Base-by-base conservation (phyloP, 345 rosid genomes). In the Pugionium dolabratum region DNA sequence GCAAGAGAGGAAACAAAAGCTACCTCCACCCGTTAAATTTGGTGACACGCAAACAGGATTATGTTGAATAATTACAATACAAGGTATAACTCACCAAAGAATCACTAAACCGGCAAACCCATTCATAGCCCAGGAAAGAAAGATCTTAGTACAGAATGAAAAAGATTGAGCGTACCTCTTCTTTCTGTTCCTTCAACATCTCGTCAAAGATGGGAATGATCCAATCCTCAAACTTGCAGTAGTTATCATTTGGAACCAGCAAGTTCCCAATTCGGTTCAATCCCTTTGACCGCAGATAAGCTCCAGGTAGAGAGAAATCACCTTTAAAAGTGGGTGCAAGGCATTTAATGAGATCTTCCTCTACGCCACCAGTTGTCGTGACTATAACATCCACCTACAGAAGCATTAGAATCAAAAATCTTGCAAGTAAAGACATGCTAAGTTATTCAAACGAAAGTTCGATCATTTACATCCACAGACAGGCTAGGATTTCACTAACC, bases 151-250 rank as follows among this genome's bases (percentile, higher is more conserved):
- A 18, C 18, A 18, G 18, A 18, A 18, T 18, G 18, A 42, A 8
- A 9, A 59, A 36, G 26, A 48, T 3, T 4, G 9, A 43, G 26
- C 50, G 26, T 4, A 0, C 99, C 92, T 90, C 84, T 85, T 90
- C 88, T 42, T 29, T 72, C 64, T 94, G 99, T 74, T 94, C 99
- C 79, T 87, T 85, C 83, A 88, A 70, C 96, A 94, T 90, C 73
- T 84, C 80, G 58, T 94, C 93, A 65, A 88, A 88, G 74, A 90
- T 83, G 1, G 97, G 99, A 69, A 88, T 78, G 51, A 94, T 83
- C 99, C 99, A 94, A 74, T 86, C 95, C 85, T 90, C 95, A 79
- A 94, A 88, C 78, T 94, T 94, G 82, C 97, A 90, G 71, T 94
- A 90, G 80, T 94, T 94, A 27, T 85, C 95, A 79, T 90, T 88